Evolutionary conservation across 169 alveolate genomes (phyloP).

Genomic region (Miamiensis avidus): DNA sequence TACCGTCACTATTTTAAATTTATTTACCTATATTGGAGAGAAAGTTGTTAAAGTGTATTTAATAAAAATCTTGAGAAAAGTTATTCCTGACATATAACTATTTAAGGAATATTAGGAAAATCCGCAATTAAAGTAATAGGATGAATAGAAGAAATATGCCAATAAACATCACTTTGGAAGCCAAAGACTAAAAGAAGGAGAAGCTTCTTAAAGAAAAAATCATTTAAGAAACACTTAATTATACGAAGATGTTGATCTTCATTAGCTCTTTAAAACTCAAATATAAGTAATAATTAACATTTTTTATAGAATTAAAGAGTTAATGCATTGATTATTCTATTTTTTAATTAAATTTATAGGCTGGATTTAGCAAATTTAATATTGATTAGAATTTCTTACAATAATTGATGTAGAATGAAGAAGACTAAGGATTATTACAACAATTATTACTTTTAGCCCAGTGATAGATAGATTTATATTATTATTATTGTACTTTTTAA

Average conservation of each 20-base stretch:
- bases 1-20: background rate
- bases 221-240: background rate
- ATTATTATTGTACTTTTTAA: too few species aligned
- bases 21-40: background rate
- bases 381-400: too few species aligned
- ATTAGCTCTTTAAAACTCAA: background rate
- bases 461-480: too few species aligned
- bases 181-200: background rate
- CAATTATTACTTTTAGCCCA: too few species aligned
- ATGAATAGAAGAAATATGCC: background rate
- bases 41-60: background rate
- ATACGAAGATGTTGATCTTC: background rate
- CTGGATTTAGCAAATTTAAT: too few species aligned
- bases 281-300: background rate
- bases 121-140: background rate
- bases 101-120: background rate
- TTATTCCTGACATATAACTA: background rate
- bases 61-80: too few species aligned
- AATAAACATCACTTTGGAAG: background rate
- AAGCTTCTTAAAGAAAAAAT: background rate
- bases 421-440: too few species aligned
- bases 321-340: too few species aligned
- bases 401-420: too few species aligned
- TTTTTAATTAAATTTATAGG: too few species aligned
- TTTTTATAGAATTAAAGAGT: too few species aligned